A percentile compares a stretch with the other conserved stretches of the same genome.
Conservation (phyloP, 192 early-diverging fungal genomes). For the Thamnidium elegans region DNA sequence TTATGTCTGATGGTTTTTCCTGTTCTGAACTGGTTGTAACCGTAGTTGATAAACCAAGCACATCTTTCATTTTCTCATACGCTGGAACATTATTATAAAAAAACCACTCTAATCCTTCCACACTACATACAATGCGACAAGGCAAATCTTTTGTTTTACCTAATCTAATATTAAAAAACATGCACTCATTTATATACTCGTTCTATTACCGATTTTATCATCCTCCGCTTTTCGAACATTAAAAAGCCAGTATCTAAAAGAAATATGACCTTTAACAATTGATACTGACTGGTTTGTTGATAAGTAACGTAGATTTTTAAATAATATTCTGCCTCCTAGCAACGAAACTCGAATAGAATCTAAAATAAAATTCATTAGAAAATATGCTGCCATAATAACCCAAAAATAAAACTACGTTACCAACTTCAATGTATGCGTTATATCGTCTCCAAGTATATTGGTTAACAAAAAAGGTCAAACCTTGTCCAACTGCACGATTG, state of each 20-base stretch:
- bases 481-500: conserved; percentile 57
- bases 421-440: conserved; percentile 67
- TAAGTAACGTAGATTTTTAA: conserved; percentile 71
- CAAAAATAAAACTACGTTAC: conserved; percentile 31
- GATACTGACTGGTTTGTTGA: conserved; percentile 67
- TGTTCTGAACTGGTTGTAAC: background rate
- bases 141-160: conserved; percentile 25
- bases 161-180: background rate
- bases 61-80: conserved; percentile 55
- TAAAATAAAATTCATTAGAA: conserved; percentile 16
- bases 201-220: conserved; percentile 21
- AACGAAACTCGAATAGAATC: conserved; percentile 69
- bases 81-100: conserved; percentile 76
- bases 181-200: background rate
- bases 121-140: conserved; percentile 61
- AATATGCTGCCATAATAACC: background rate
- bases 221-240: conserved; percentile 45
- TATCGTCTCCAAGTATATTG: conserved; percentile 67
- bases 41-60: conserved; percentile 37
- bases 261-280: conserved; percentile 70
- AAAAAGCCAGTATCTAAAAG: conserved; percentile 71
- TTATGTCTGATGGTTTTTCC: background rate
- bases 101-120: conserved; percentile 80
- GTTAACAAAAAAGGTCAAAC: conserved; percentile 59
- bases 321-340: conserved; percentile 71